These are phyloP conservation scores for Phycomyces blakesleeanus DNA, from an alignment of 192 early-diverging fungal species.

Conservation along the genomic window DNA sequence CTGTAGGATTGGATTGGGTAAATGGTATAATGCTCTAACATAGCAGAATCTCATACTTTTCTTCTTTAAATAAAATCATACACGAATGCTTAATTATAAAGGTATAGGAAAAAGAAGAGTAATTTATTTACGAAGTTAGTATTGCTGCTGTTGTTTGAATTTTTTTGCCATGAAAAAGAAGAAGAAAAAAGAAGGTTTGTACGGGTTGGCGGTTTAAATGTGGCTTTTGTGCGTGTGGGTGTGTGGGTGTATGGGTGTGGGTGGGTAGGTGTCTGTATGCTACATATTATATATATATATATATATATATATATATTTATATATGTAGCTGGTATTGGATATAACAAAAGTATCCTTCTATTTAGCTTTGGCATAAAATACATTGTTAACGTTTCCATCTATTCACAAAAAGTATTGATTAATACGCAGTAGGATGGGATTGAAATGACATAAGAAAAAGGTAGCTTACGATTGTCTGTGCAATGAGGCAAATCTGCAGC, in stretches of 20 bases:
- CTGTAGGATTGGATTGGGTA: too few species aligned
- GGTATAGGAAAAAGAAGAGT: not conserved
- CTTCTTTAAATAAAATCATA: too few species aligned
- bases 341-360: too few species aligned
- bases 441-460: not conserved
- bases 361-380: conserved; percentile 15
- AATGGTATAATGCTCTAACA: not conserved
- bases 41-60: too few species aligned
- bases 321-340: too few species aligned
- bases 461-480: conserved; percentile 21
- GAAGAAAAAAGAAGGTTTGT: not conserved
- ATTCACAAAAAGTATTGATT: not conserved
- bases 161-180: not conserved
- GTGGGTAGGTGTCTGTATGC: not conserved
- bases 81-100: too few species aligned
- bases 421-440: not conserved
- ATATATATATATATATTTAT: conserved; percentile 3
- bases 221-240: not conserved
- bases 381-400: conserved; percentile 32
- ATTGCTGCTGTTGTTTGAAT: not conserved
- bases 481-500: conserved; percentile 33
- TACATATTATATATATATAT: conserved; percentile 1
- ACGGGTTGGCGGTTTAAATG: too few species aligned
- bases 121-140: not conserved
- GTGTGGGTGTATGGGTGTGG: not conserved